Evolutionary conservation across 768 basidiomycete genomes (phyloP).

Genomic region (Xerocomus spinulosus): DNA sequence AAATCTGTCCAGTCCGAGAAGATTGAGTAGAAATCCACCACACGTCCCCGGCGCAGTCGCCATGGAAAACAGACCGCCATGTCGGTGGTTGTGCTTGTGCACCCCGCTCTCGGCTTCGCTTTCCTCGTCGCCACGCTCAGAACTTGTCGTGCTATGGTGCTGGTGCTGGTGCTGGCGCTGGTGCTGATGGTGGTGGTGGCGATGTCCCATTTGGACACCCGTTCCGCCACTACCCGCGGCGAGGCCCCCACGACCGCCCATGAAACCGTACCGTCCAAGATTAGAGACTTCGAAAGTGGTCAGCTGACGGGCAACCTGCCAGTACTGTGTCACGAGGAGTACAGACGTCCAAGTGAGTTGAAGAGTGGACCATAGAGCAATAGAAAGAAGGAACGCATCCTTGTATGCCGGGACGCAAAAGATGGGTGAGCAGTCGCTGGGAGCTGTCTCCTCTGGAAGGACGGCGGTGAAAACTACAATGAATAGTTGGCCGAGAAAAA

Average conservation of each 20-base stretch:
- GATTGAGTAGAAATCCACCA: constrained; percentile 73
- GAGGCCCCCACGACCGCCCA: constrained; percentile 85
- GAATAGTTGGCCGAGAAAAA: not conserved
- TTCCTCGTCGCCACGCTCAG: constrained; percentile 48
- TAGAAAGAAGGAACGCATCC: constrained; percentile 82
- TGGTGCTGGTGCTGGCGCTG: constrained; percentile 16
- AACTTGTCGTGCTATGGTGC: constrained; percentile 25
- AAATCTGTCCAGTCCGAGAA: constrained; percentile 92
- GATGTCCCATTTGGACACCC: constrained; percentile 73
- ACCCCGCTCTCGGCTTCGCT: constrained; percentile 28
- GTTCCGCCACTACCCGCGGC: constrained; percentile 53
- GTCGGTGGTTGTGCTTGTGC: constrained; percentile 46
- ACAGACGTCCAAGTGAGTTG: constrained; percentile 95
- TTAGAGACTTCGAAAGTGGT: constrained; percentile 96
- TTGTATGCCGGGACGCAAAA: constrained; percentile 67
- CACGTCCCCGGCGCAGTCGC: constrained; percentile 31
- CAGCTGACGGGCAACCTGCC: constrained; percentile 92
- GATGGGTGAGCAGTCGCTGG: constrained; percentile 21
- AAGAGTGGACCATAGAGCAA: constrained; percentile 81
- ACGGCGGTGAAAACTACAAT: constrained; percentile 52
- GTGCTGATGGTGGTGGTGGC: constrained; percentile 45
- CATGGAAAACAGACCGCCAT: constrained; percentile 34
- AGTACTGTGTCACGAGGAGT: constrained; percentile 79
- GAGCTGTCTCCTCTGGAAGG: constrained; percentile 7
- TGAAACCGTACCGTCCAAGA: constrained; percentile 91